Evolutionary conservation across 2,329 filamentous ascomycete species (phyloP), one percentile per base, ranked within the genome.

Genomic region (Blastomyces silverae): DNA sequence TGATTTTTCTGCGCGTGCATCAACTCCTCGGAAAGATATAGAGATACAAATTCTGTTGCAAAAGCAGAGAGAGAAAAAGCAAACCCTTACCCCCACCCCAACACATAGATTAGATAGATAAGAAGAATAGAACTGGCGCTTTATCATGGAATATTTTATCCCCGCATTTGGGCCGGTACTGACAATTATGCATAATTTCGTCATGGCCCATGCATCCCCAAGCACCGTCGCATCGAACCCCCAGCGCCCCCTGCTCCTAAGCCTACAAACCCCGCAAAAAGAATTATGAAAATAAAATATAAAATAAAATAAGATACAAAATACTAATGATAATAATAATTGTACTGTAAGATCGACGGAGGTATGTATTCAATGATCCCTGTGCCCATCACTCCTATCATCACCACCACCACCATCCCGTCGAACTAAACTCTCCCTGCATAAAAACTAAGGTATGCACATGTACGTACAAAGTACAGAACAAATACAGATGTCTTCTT

Each of bases 131-230:
- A 53, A 28, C 22, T 28, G 25, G 50, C 50, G 22, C 22, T 28
- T 53, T 3, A 53, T 17, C 34, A 6, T 53, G 50, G 50, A 28
- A 53, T 53, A 25, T 28, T 25, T 58, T 15, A 22, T 57, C 55
- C 28, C 20, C 31, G n/a, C 55, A 39, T n/a, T 17, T 39, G 20
- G 20, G 2, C 22, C 25, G 10, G 28, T 31, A 31, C 28, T 2
- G 28, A 8, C 34, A 34, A 34, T n/a, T 48, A 28, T 50, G 58
- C 44, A 50, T 28, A 61, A 61, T 61, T 50, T 61, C 58, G 58
- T 61, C 58, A 61, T 61, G 1, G 22, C 17, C 13, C 22, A 28
- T 25, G 39, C 4, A 37, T 37, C 34, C 34, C 8, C 34, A 25
- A 20, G 3, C 11, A 8, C n/a, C 22, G 3, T 22, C 22, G 17